Evolutionary conservation across 768 basidiomycete genomes (phyloP), one percentile per base, ranked within the genome.

Genomic region (Tephrocybe sp.): DNA sequence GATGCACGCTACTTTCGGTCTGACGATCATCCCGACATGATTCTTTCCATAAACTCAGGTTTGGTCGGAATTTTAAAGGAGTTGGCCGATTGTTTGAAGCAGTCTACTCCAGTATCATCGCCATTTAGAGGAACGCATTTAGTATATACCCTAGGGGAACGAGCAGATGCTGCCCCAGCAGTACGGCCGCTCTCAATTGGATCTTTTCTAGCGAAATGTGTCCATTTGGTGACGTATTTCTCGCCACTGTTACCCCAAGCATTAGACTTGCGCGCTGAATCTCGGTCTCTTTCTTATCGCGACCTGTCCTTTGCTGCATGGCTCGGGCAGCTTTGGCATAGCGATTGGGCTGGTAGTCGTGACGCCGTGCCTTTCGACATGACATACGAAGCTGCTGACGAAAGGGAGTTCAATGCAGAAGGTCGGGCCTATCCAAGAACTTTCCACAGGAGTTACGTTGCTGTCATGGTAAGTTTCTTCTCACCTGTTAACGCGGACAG

Each of bases 81-180:
- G n/a, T 17, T 15, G 11, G 7, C 30, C 32, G 14, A 11, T 15
- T 11, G n/a, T n/a, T n/a, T n/a, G n/a, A n/a, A n/a, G 5, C 34
- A 12, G 47, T n/a, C 41, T 26, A 11, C 14, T 11, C 32, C 51
- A 78, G 77, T 80, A 3, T 77, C 75, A 11, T 50, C 75, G 1
- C 76, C 78, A 1, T 77, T 80, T 52, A 63, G 79, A 40, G 78
- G 79, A 9, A 77, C 76, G 0, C 76, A 75, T 51, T 50, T 73
- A 4, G 75, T 78, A 1, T 80, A 79, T 54, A 49, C 66, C 17
- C 65, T 80, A 11, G 77, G 79, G 20, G 74, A 76, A 58, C 62
- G 71, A 25, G 54, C 57, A n/a, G 69, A 69, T 48, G 64, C 66
- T 24, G 71, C 76, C 6, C 76, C 77, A 5, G 56, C 65, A 12